These are phyloP conservation scores for Usnea hakonensis DNA, from an alignment of 495 filamentous ascomycete genomes.

Conservation along the genomic window DNA sequence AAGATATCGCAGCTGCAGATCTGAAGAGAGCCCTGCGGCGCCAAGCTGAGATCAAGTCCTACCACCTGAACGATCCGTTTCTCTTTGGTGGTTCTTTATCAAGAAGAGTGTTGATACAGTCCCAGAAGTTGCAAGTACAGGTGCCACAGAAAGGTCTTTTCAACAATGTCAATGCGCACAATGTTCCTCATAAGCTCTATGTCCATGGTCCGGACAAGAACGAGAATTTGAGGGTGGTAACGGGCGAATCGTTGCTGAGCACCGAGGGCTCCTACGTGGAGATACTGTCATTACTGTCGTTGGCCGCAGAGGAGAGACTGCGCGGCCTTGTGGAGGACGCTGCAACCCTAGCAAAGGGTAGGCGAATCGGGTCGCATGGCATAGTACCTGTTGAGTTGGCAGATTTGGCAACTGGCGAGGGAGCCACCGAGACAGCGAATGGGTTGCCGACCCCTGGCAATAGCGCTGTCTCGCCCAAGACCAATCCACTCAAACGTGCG, in stretches of 20 bases:
- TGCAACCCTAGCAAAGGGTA: constrained; percentile 51
- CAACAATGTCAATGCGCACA: constrained; percentile 42
- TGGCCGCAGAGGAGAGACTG: constrained; percentile 65
- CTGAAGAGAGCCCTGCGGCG: constrained; percentile 39
- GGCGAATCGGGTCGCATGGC: constrained; percentile 65
- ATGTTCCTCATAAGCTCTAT: constrained; percentile 30
- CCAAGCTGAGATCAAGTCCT: constrained; percentile 44
- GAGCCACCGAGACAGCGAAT: constrained; percentile 28
- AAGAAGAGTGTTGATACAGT: constrained; percentile 43
- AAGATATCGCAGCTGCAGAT: constrained; percentile 44
- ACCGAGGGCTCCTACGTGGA: constrained; percentile 60
- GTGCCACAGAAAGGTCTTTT: constrained; percentile 58
- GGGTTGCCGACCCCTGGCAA: constrained; percentile 28
- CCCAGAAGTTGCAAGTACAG: constrained; percentile 36
- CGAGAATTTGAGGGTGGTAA: constrained; percentile 50
- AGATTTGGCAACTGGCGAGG: constrained; percentile 49
- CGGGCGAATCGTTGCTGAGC: constrained; percentile 55
- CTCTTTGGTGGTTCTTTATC: constrained; percentile 43
- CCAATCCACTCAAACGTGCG: constrained; percentile 57
- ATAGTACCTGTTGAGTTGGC: constrained; percentile 60
- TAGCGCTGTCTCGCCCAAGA: constrained; percentile 40
- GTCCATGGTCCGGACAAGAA: constrained; percentile 23
- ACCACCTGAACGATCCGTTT: constrained; percentile 54
- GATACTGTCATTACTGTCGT: constrained; percentile 64
- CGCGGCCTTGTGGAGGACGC: constrained; percentile 64